Conservation (phyloP, 805 yeast species). For the Ogataea methylovora region DNA sequence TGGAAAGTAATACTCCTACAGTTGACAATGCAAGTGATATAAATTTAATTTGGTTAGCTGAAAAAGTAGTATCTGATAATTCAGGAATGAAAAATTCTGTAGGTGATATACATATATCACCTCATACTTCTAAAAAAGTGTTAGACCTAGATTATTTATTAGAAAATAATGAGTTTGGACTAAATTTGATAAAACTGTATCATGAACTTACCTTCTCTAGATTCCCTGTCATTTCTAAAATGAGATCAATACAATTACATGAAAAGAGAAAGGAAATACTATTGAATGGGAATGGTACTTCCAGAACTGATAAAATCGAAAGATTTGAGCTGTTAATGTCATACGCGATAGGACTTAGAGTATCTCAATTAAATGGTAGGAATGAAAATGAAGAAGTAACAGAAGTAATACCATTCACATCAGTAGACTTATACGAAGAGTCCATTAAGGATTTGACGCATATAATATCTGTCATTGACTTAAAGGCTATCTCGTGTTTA, state of each 20-base stretch:
- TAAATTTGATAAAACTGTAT: constrained; percentile 6
- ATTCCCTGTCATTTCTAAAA: constrained; percentile 10
- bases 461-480: constrained; percentile 8
- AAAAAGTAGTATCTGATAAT: too few species aligned
- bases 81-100: too few species aligned
- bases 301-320: constrained; percentile 7
- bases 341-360: constrained; percentile 13
- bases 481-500: constrained; percentile 10
- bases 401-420: constrained; percentile 4
- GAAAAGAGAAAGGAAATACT: constrained; percentile 7
- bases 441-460: constrained; percentile 8
- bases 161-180: constrained; percentile 7
- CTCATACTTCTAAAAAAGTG: neutral
- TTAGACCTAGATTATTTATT: constrained; percentile 6
- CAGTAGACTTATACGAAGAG: constrained; percentile 8
- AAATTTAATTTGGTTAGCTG: too few species aligned
- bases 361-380: constrained; percentile 6
- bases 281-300: neutral
- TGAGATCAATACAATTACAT: constrained; percentile 6
- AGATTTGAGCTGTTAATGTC: constrained; percentile 9
- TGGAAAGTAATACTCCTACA: too few species aligned
- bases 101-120: too few species aligned
- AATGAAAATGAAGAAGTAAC: neutral
- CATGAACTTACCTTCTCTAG: constrained; percentile 9
- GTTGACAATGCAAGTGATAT: too few species aligned